phyloP scores from a whole-genome alignment of 805 yeast genomes.

The Huiozyma sinensis region DNA sequence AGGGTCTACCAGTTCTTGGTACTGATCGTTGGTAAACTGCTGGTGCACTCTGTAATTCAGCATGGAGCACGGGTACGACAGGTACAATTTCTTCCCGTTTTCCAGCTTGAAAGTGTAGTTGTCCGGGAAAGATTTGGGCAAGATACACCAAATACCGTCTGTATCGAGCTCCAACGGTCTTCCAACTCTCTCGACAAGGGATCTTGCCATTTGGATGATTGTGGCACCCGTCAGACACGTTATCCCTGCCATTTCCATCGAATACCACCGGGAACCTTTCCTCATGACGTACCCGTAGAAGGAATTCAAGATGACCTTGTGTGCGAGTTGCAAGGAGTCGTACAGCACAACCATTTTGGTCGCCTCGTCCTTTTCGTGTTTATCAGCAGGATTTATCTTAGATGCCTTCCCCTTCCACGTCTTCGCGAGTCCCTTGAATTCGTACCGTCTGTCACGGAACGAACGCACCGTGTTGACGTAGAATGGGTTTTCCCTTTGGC shows the following conservation, averaged over 20 bases:
- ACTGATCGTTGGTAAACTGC: constrained; percentile 86
- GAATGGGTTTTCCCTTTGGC: constrained; percentile 96
- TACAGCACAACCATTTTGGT: constrained; percentile 86
- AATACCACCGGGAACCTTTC: constrained; percentile 98
- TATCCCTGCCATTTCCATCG: constrained; percentile 99
- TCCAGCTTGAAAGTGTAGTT: constrained; percentile 59
- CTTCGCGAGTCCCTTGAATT: constrained; percentile 86
- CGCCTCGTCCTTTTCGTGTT: constrained; percentile 72
- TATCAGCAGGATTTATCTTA: constrained; percentile 42
- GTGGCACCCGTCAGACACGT: constrained; percentile 98
- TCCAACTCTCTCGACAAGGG: constrained; percentile 84
- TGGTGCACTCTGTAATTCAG: constrained; percentile 86
- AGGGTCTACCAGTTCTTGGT: constrained; percentile 75
- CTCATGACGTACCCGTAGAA: constrained; percentile 98
- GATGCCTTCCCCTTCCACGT: constrained; percentile 81
- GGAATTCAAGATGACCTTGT: constrained; percentile 90
- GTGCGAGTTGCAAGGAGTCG: constrained; percentile 93
- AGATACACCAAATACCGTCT: constrained; percentile 98
- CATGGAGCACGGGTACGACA: constrained; percentile 95
- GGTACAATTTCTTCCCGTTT: constrained; percentile 63
- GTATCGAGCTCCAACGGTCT: constrained; percentile 94
- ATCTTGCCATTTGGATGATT: constrained; percentile 93
- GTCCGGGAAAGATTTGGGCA: constrained; percentile 90
- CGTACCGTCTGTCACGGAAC: constrained; percentile 93
- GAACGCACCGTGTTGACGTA: constrained; percentile 89